phyloP scores from a whole-genome alignment of 192 early-diverging fungal genomes.

The Linnemannia zychae region DNA sequence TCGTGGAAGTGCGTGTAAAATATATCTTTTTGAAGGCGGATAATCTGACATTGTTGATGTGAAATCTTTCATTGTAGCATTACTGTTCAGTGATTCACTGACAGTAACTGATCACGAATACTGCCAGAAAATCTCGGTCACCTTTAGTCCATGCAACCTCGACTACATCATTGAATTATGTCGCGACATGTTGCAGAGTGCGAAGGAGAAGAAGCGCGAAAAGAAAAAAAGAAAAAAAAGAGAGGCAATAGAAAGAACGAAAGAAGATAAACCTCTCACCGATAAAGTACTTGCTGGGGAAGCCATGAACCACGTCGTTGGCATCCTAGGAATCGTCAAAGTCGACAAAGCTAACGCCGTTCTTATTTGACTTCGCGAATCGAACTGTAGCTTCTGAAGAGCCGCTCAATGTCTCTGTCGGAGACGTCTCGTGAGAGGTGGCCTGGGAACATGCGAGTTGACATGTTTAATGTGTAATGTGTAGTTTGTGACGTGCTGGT shows the following conservation, averaged over 20 bases:
- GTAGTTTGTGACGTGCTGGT: not conserved
- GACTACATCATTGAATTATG: no score
- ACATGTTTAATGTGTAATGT: no score
- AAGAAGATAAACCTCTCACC: constrained; percentile 76
- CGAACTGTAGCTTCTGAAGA: constrained; percentile 83
- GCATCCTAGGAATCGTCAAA: constrained; percentile 88
- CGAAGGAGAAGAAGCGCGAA: not conserved
- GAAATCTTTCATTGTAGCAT: no score
- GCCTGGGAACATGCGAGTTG: constrained; percentile 78
- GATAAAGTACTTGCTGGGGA: constrained; percentile 83
- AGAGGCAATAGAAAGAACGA: not conserved
- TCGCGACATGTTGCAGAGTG: no score
- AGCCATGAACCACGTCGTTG: constrained; percentile 86
- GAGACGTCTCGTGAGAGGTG: constrained; percentile 85
- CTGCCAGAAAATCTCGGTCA: no score
- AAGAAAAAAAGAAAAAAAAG: not conserved
- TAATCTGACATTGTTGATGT: no score
- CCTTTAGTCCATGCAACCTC: no score
- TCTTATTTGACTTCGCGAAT: constrained; percentile 84
- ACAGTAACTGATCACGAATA: no score
- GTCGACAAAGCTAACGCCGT: constrained; percentile 96
- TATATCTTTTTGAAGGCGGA: no score
- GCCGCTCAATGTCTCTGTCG: constrained; percentile 83
- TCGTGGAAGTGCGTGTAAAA: no score
- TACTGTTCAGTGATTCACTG: no score